Percentiles rank a stretch among this genome's conserved stretches.
phyloP scores from a whole-genome alignment of 495 filamentous ascomycete genomes.

The Parathielavia appendiculata region DNA sequence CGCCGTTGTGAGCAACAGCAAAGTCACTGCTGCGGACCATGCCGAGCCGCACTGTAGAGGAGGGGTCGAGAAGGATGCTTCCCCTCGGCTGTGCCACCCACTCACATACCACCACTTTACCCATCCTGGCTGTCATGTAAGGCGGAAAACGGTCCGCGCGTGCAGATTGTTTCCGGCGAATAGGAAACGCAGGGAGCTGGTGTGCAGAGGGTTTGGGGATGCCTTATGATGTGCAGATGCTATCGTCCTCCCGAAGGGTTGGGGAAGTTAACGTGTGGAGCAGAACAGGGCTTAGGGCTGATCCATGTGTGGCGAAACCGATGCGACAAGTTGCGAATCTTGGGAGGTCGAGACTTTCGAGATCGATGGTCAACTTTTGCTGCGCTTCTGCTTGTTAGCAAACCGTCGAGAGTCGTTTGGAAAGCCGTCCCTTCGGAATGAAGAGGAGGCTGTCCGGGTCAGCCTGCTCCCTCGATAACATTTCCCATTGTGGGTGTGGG shows the following conservation, averaged over 20 bases:
- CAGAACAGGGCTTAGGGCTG: conserved; percentile 15
- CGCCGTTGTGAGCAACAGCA: too few relatives aligned
- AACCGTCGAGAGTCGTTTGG: too few relatives aligned
- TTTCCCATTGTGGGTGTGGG: conserved; percentile 32
- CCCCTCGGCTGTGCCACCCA: conserved; percentile 15
- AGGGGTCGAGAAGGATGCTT: background rate
- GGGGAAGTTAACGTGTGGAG: conserved; percentile 4
- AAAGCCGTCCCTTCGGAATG: conserved; percentile 13
- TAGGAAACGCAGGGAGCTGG: conserved; percentile 24
- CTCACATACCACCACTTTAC: conserved; percentile 20
- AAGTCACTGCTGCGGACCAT: too few relatives aligned
- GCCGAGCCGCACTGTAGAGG: background rate
- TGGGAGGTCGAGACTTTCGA: too few relatives aligned
- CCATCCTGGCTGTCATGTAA: conserved; percentile 35
- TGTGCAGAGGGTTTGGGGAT: conserved; percentile 22
- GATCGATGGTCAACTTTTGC: too few relatives aligned
- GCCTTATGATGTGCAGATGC: conserved; percentile 36
- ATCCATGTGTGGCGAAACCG: background rate
- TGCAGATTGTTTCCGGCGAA: conserved; percentile 33
- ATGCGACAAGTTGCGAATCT: background rate
- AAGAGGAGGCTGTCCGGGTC: conserved; percentile 21
- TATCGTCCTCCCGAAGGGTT: conserved; percentile 23
- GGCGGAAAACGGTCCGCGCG: conserved; percentile 43
- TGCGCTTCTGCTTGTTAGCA: too few relatives aligned
- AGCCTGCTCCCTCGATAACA: conserved; percentile 22